These are phyloP conservation scores for Thalassiosira mediterranea DNA, from an alignment of 352 stramenopile species.

Conservation along the genomic window DNA sequence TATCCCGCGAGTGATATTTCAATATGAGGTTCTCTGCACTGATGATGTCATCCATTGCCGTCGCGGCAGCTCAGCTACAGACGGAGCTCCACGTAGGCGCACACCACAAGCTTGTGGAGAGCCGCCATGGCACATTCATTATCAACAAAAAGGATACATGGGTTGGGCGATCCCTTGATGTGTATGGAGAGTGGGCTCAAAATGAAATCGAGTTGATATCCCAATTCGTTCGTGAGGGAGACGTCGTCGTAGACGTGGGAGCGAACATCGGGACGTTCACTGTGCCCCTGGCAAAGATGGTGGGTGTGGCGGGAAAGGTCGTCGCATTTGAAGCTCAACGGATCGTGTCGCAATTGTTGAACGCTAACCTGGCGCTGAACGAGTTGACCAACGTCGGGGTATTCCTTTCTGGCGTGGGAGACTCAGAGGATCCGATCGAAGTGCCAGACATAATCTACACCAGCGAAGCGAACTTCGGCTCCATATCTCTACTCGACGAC, in stretches of 20 bases:
- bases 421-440: background rate
- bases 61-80: background rate
- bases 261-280: slow-evolving; percentile 36
- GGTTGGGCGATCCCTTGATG: slow-evolving; percentile 9
- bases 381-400: slow-evolving; percentile 23
- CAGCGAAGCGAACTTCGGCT: no score
- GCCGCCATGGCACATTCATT: slow-evolving; percentile 10
- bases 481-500: no score
- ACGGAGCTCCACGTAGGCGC: slow-evolving; percentile 6
- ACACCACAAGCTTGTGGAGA: slow-evolving; percentile 17
- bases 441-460: slow-evolving; percentile 40
- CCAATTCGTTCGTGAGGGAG: slow-evolving; percentile 9
- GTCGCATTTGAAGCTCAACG: slow-evolving; percentile 29
- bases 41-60: background rate
- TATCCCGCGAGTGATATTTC: no score
- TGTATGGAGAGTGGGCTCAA: slow-evolving; percentile 24
- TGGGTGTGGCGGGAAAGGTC: slow-evolving; percentile 18
- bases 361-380: slow-evolving; percentile 34
- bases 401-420: slow-evolving; percentile 22
- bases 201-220: slow-evolving; percentile 10
- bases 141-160: slow-evolving; percentile 17
- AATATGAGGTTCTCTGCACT: no score
- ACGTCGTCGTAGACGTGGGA: slow-evolving; percentile 26
- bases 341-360: slow-evolving; percentile 22
- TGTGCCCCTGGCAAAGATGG: slow-evolving; percentile 27